Base-by-base conservation (phyloP, 495 filamentous ascomycete species). In the Schizothecium vesticola region DNA sequence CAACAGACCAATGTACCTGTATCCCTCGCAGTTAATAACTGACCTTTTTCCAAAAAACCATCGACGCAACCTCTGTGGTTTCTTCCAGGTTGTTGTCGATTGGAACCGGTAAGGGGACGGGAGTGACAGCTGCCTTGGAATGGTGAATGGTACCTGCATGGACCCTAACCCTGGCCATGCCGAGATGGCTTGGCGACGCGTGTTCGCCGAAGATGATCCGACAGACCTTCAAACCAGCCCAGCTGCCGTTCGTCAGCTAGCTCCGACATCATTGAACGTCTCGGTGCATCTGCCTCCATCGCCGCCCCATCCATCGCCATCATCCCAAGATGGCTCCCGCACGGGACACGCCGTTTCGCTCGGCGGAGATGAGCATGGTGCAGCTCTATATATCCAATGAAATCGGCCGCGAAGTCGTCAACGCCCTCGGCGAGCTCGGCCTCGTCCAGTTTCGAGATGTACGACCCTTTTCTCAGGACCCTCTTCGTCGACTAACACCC, bases 341-440 rank as follows among this genome's bases (percentile, higher is more conserved):
- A 73, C 83, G 90, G 82, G 93, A 98, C 81, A 96, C 92, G 80
- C 90, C 97, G 84, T 97, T 99, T 90, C 95, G 96, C 85, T 98
- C 96, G 77, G 90, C 93, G 91, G 94, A 98, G 81, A 99, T 99
- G 95, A 96, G 93, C 86, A 89, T 99, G 87, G 96, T 96, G 77
- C 95, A 98, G 87, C 90, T 99, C 73, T 99, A 97, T 82, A 93
- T 98, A 74, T 92, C 95, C 70, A 97, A 97, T 74, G 95, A 99
- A 84, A 97, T 98, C 69, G 94, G 96, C 72, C 88, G 95, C 78
- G 95, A 99, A 84, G 94, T 97, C 71, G 92, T 98, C 67, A 97
- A 92, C 77, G 95, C 95, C 63, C 84, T 99, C 70, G 95, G 95
- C 72, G 95, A 98, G 84, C 85, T 99, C 73, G 95, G 95, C 66